Evolutionary conservation across 2,329 filamentous ascomycete species (phyloP), one percentile per base, ranked within the genome.

Genomic region (Sporothrix dimorphospora): DNA sequence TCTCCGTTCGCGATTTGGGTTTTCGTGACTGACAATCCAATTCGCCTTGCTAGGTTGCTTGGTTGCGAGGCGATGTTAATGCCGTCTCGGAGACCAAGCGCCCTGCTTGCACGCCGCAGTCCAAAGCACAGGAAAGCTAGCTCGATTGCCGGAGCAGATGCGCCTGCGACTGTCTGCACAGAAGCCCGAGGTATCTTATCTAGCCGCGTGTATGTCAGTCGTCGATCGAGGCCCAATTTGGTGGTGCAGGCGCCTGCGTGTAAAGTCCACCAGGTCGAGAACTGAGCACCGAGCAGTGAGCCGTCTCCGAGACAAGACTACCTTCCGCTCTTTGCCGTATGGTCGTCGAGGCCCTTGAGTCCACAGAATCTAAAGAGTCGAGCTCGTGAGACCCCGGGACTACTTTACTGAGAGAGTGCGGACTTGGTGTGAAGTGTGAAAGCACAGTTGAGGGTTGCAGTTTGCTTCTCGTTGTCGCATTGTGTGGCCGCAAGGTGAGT

Each of bases 401-500:
- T 69, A 51, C 49, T 59, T 19, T n/a, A 47, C 24, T 19, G 38
- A 68, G 27, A 61, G 30, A 9, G 4, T 24, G 30, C 38, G 24
- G 69, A 24, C 19, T 45, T 14, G 42, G 57, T 40, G 16, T 53
- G 59, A 11, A 19, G 51, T 27, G 34, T 40, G 34, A 61, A 34
- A 40, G 57, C 57, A 21, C 27, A 11, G 27, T 57, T 16, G 57
- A 19, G 40, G 38, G 61, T 30, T 47, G 42, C 61, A 66, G 24
- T 19, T 11, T 66, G 61, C 21, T 66, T 30, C 61, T 49, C 30
- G 53, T 40, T 51, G 47, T 72, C 42, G 51, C 45, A 47, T 63
- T 65, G 65, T 65, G 65, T 21, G 59, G 69, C 65, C 30, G 21
- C 65, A 53, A 53, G 66, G 65, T 69, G 55, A 69, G 65, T n/a